Conservation (phyloP, 2,329 filamentous ascomycete genomes). For the Beauveria sp. region DNA sequence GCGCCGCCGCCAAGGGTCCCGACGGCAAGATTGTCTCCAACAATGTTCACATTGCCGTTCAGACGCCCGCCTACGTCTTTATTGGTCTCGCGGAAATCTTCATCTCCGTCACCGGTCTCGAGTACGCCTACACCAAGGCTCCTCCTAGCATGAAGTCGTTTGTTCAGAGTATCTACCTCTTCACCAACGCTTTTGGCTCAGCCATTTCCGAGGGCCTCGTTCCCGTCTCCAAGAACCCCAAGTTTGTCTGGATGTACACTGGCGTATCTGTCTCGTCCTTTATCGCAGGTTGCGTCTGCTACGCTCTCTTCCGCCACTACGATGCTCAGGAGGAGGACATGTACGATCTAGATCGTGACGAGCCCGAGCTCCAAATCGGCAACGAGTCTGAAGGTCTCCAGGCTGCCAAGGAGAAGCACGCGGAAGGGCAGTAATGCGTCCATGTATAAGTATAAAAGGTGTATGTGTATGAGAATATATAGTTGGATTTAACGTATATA, state of each 20-base stretch:
- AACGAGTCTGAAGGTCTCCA: constrained; percentile 1
- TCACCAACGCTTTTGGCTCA: constrained; percentile 51
- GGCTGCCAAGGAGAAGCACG: constrained; percentile 3
- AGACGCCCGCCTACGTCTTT: constrained; percentile 47
- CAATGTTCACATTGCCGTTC: constrained; percentile 47
- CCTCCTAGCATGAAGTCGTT: constrained; percentile 61
- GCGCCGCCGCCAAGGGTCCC: constrained; percentile 24
- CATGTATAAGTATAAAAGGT: neutral
- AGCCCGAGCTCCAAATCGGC: constrained; percentile 18
- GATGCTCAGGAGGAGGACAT: constrained; percentile 30
- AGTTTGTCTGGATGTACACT: constrained; percentile 59
- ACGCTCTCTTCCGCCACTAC: constrained; percentile 30
- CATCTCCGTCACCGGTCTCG: constrained; percentile 59
- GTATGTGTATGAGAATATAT: constrained; percentile 1
- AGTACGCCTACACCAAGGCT: constrained; percentile 69
- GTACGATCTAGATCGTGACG: constrained; percentile 30
- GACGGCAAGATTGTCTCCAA: constrained; percentile 28
- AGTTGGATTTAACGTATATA: constrained; percentile 5
- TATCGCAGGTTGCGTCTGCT: constrained; percentile 45
- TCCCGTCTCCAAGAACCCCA: constrained; percentile 53
- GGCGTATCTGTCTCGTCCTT: constrained; percentile 45
- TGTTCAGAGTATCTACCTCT: constrained; percentile 50
- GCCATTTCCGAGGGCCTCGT: constrained; percentile 55
- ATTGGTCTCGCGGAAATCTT: constrained; percentile 55
- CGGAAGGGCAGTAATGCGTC: neutral